These are phyloP conservation scores for Aspergillus persii DNA, from an alignment of 2,329 filamentous ascomycete genomes.

Conservation along the genomic window DNA sequence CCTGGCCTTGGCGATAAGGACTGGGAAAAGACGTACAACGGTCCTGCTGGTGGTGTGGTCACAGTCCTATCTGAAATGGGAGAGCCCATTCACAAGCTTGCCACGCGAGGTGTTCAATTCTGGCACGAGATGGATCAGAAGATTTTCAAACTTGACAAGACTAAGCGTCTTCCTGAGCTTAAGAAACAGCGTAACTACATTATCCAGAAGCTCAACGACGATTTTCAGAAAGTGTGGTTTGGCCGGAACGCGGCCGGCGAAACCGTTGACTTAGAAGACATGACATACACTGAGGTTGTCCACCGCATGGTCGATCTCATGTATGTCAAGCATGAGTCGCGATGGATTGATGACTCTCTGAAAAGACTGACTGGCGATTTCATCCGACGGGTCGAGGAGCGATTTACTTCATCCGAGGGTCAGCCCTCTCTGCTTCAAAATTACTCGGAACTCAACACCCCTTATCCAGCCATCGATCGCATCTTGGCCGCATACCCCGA, in stretches of 20 bases:
- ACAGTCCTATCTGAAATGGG: constrained; percentile 99
- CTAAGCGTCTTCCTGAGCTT: constrained; percentile 82
- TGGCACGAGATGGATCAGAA: constrained; percentile 99
- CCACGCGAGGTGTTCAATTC: constrained; percentile 91
- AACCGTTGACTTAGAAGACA: constrained; percentile 85
- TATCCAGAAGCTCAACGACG: constrained; percentile 92
- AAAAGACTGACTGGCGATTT: constrained; percentile 86
- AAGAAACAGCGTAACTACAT: constrained; percentile 88
- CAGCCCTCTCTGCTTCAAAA: constrained; percentile 83
- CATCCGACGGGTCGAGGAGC: constrained; percentile 94
- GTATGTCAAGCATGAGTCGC: constrained; percentile 84
- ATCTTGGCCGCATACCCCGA: constrained; percentile 83
- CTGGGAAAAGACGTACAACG: constrained; percentile 94
- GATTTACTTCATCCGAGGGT: constrained; percentile 72
- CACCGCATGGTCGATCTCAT: constrained; percentile 85
- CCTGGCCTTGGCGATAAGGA: constrained; percentile 75
- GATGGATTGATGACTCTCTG: constrained; percentile 88
- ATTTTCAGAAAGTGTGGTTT: constrained; percentile 98
- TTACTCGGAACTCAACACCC: constrained; percentile 82
- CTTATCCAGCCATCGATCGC: constrained; percentile 72
- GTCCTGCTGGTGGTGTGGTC: constrained; percentile 85
- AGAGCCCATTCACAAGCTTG: constrained; percentile 98
- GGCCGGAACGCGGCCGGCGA: constrained; percentile 77
- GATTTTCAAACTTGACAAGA: constrained; percentile 94
- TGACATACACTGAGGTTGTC: constrained; percentile 89